Evolutionary conservation across 441 rosid species (phyloP), one percentile per base, ranked within the genome.

Genomic region (Rhodomyrtus psidioides): DNA sequence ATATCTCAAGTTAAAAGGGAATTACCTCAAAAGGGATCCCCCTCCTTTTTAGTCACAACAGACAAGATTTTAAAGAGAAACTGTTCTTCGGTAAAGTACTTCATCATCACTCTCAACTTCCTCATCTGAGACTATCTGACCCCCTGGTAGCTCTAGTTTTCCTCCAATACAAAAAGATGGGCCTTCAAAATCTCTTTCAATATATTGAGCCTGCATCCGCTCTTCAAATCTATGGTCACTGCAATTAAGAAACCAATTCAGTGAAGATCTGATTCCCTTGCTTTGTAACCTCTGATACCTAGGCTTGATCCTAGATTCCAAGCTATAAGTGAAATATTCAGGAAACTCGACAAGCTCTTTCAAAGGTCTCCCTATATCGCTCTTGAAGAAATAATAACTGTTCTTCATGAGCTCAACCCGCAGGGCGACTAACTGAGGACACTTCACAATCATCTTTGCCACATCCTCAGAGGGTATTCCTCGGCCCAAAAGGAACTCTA

Each of bases 281-380:
- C 92, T 89, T 87, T 93, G 94, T 55, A 95, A 87, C 87, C 88
- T 91, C 87, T 91, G 94, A 84, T 95, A 94, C 88, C 98, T 92
- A 27, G 96, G 98, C 87, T 92, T 95, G 84, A 95, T 96, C 86
- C 98, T 92, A 4, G 95, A 95, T 89, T 95, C 97, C 91, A 96
- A 91, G 90, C 96, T 91, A 81, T 95, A 95, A 17, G 97, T 95
- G 82, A 95, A 95, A 87, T 94, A 95, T 59, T 95, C 95, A 0
- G 98, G 96, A 87, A 93, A 96, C 87, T 95, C 94, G 76, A 95
- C 91, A 5, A 96, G 95, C 62, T 95, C 98, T 81, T 94, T 94
- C 86, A 93, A 9, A 6, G 96, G 98, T 89, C 97, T 91, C 14
- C 98, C 97, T 96, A 96, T 95, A 90, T 95, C 96, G 24, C 90